Conservation (phyloP, 441 rosid genomes). For the Raphanus hybrid region DNA sequence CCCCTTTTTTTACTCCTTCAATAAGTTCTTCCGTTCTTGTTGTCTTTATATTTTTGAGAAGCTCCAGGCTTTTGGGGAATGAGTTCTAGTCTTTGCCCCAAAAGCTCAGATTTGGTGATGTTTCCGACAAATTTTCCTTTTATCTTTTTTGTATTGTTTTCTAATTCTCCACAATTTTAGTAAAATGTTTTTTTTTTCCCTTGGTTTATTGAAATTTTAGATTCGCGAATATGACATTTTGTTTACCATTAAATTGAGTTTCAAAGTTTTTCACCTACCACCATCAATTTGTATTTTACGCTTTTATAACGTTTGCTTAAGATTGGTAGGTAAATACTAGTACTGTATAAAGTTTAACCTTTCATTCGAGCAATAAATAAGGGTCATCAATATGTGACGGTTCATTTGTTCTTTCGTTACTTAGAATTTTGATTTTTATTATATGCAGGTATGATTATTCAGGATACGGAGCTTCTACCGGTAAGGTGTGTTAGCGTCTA, state of each 20-base stretch:
- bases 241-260: conserved; percentile 12
- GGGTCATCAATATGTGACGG: conserved; percentile 22
- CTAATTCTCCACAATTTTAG: not conserved
- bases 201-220: conserved; percentile 16
- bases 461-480: conserved; percentile 95
- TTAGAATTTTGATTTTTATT: conserved; percentile 4
- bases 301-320: conserved; percentile 25
- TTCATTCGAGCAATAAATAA: conserved; percentile 6
- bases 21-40: not conserved
- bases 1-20: not conserved
- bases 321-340: conserved; percentile 19
- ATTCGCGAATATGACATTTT: conserved; percentile 16
- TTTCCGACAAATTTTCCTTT: conserved; percentile 37
- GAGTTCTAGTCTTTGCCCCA: conserved; percentile 42
- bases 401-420: conserved; percentile 12
- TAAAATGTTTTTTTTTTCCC: conserved; percentile 10
- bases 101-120: conserved; percentile 43
- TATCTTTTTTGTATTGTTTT: conserved; percentile 4
- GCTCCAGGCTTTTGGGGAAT: conserved; percentile 41
- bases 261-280: conserved; percentile 31
- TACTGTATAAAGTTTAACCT: not conserved
- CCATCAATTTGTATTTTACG: conserved; percentile 29
- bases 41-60: conserved; percentile 29
- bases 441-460: conserved; percentile 92
- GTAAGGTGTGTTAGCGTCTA: conserved; percentile 65